Conservation (phyloP, 2,329 filamentous ascomycete genomes). For the Diaporthe longicolla region DNA sequence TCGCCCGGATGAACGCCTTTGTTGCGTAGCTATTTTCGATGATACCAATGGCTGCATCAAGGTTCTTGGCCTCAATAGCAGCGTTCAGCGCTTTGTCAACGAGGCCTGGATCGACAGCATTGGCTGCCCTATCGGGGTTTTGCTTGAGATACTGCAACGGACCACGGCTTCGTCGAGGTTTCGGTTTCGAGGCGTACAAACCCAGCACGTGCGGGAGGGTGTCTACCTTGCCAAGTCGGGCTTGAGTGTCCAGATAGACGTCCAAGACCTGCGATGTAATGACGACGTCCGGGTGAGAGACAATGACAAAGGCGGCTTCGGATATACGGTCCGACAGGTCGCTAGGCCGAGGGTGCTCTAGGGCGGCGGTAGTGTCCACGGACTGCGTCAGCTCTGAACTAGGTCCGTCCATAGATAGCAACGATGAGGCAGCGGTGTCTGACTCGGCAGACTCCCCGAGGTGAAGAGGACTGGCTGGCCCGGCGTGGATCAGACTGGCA, state of each 20-base stretch:
- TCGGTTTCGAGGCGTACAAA: constrained; percentile 87
- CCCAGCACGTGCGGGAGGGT: constrained; percentile 85
- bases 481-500: constrained; percentile 52
- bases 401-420: constrained; percentile 60
- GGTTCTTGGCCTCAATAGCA: constrained; percentile 83
- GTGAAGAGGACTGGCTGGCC: constrained; percentile 58
- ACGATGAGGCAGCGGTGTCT: constrained; percentile 65
- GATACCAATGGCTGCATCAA: constrained; percentile 82
- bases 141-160: constrained; percentile 72
- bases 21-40: constrained; percentile 78
- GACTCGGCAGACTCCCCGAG: constrained; percentile 56
- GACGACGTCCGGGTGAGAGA: constrained; percentile 82
- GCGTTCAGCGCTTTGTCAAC: constrained; percentile 82
- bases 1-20: constrained; percentile 76
- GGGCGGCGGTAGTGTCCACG: constrained; percentile 24
- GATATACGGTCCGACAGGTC: constrained; percentile 68
- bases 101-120: constrained; percentile 79
- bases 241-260: constrained; percentile 83
- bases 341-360: constrained; percentile 51
- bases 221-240: constrained; percentile 78
- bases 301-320: constrained; percentile 75
- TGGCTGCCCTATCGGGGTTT: constrained; percentile 77
- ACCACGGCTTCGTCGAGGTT: constrained; percentile 72
- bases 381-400: constrained; percentile 31
- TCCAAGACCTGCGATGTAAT: constrained; percentile 81